Evolutionary conservation across 1,284 basidiomycete species (phyloP).

Genomic region (Leccinum insolens): DNA sequence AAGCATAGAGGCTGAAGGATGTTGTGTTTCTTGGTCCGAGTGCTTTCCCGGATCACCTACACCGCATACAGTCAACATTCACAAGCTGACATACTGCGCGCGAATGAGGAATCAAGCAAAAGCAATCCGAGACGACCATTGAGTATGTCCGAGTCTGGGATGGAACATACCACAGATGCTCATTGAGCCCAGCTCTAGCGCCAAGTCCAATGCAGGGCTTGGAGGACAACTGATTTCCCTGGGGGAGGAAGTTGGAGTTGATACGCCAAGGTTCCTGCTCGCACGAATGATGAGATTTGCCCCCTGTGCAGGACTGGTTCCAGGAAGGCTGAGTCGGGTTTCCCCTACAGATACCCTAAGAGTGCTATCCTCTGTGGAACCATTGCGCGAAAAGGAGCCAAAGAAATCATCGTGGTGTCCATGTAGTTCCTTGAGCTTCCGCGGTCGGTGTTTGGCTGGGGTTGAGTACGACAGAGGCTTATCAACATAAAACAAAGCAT

Average conservation of each 20-base stretch:
- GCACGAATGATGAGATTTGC: conserved; percentile 1
- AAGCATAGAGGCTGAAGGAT: background rate
- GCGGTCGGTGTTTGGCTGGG: conserved; percentile 15
- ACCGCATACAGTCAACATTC: conserved; percentile 17
- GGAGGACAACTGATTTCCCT: conserved; percentile 5
- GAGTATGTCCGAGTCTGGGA: background rate
- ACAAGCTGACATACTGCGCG: background rate
- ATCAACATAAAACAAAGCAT: conserved; percentile 21
- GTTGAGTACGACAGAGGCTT: conserved; percentile 30
- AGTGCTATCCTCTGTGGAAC: background rate
- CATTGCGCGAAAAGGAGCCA: background rate
- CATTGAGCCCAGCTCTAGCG: conserved; percentile 27
- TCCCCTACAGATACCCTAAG: conserved; percentile 11
- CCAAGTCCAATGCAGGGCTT: conserved; percentile 25
- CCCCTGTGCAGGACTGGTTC: conserved; percentile 20
- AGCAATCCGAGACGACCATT: conserved; percentile 4
- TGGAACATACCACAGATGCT: conserved; percentile 31
- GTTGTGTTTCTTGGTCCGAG: conserved; percentile 13
- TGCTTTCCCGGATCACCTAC: conserved; percentile 16
- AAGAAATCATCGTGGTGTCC: background rate
- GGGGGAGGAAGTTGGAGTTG: conserved; percentile 6
- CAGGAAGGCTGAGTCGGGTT: conserved; percentile 11
- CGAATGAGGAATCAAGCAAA: background rate
- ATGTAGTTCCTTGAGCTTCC: conserved; percentile 1
- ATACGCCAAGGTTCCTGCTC: background rate